Evolutionary conservation across 805 yeast species (phyloP), one percentile per base, ranked within the genome.

Genomic region (Metschnikowia arizonensis): DNA sequence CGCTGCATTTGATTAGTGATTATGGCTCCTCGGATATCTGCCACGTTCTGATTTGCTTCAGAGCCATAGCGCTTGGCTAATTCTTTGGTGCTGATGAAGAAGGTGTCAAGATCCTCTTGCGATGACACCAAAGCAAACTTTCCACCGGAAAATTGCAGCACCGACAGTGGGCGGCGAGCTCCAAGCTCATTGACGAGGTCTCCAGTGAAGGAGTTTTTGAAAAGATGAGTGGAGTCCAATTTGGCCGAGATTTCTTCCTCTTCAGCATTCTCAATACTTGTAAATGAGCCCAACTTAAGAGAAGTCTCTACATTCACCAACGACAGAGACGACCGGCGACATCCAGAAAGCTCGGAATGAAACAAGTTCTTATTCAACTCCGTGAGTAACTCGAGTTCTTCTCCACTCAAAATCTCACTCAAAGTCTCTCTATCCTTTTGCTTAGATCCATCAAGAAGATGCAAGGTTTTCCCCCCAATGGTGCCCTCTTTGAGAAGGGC

Each of bases 1-100:
- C 63, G 63, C 50, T 64, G 74, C 40, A 64, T 57, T 14, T 66
- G 68, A 46, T 69, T 69, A 37, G 71, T 63, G 47, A 68, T 53
- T 5, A 69, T 55, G n/a, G 72, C 73, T 9, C 74, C 74, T 33
- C 58, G 54, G 30, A 65, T 53, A 21, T 60, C 55, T 10, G 57
- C 48, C 39, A 32, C 58, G 33, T 58, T 37, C 15, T 36, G 31
- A n/a, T 42, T 45, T 3, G 35, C 34, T 7, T 45, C 36, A 10
- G 38, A n/a, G 7, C 48, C 62, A 18, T 19, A 26, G 42, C 31
- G 47, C 42, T 36, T 46, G 49, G 42, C 45, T 6, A 44, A 23
- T 29, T 41, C 34, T 46, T 38, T 23, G 28, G 48, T 38, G 29
- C 42, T 39, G 10, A 36, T 33, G 4, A 29, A 39, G 2, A 26